A percentile compares a stretch with the other conserved stretches of the same genome.
These are phyloP conservation scores for Chrysanthemum lavandulifolium DNA, from an alignment of 129 eudicot species.

Conservation along the genomic window DNA sequence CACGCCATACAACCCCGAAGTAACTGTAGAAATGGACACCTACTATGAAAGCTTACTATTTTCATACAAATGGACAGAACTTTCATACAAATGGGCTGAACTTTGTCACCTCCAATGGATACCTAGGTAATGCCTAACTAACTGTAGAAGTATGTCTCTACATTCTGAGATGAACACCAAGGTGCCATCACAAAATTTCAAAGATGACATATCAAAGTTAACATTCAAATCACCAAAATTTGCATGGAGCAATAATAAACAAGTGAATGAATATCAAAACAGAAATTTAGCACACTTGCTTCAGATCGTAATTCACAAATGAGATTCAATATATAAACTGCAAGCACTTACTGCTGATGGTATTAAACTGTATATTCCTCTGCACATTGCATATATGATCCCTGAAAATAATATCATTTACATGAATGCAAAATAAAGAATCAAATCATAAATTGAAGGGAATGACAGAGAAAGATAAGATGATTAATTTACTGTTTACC, in stretches of 20 bases:
- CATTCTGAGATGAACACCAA: constrained; percentile 3
- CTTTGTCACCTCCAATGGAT: constrained; percentile 8
- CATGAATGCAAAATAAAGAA: constrained; percentile 2
- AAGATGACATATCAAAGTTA: not conserved
- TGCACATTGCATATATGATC: constrained; percentile 75
- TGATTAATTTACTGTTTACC: constrained; percentile 38
- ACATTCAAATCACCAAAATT: too few species aligned
- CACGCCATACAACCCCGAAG: too few species aligned
- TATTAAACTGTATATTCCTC: constrained; percentile 62
- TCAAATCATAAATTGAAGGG: constrained; percentile 8
- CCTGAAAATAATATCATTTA: constrained; percentile 48
- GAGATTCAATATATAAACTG: constrained; percentile 3
- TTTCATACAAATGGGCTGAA: constrained; percentile 2
- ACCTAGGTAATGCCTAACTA: constrained; percentile 1
- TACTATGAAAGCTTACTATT: too few species aligned
- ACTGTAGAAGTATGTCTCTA: not conserved
- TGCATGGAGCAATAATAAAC: too few species aligned
- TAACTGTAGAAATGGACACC: too few species aligned
- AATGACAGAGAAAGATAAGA: constrained; percentile 4
- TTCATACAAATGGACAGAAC: too few species aligned
- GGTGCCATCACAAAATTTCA: constrained; percentile 9
- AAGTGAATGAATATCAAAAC: too few species aligned
- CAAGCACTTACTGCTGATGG: constrained; percentile 67
- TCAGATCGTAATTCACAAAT: too few species aligned
- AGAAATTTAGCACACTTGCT: too few species aligned